A percentile compares a stretch with the other conserved stretches of the same genome.
These are phyloP conservation scores for Abortiporus biennis DNA, from an alignment of 1,284 basidiomycete genomes.

Conservation along the genomic window DNA sequence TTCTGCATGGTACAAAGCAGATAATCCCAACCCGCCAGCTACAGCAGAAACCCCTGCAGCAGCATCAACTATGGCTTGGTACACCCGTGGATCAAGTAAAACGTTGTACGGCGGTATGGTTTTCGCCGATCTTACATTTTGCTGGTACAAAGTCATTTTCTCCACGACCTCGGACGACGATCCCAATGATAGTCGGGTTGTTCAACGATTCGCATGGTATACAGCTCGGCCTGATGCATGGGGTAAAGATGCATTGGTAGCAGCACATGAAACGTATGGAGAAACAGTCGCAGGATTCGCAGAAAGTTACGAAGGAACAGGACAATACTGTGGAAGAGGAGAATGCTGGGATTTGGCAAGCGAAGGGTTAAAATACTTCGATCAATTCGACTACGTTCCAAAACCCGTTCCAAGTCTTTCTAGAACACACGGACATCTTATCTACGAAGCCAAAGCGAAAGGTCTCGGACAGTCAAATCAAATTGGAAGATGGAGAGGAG, in stretches of 20 bases:
- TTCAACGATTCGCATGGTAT: slow-evolving; percentile 32
- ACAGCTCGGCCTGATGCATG: slow-evolving; percentile 32
- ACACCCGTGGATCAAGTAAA: slow-evolving; percentile 25
- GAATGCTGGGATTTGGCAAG: slow-evolving; percentile 57
- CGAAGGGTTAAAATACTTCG: slow-evolving; percentile 42
- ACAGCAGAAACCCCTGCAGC: slow-evolving; percentile 26
- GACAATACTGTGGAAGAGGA: slow-evolving; percentile 41
- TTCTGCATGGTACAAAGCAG: slow-evolving; percentile 35
- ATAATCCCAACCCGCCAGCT: slow-evolving; percentile 29
- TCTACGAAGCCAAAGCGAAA: slow-evolving; percentile 38
- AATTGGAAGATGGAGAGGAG: slow-evolving; percentile 45
- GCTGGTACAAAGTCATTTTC: slow-evolving; percentile 40
- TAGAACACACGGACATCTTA: slow-evolving; percentile 50
- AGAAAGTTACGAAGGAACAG: slow-evolving; percentile 36
- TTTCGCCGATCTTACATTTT: slow-evolving; percentile 44
- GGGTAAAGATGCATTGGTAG: slow-evolving; percentile 27
- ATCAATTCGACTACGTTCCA: slow-evolving; percentile 37
- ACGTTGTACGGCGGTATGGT: slow-evolving; percentile 31
- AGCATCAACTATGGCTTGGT: slow-evolving; percentile 22
- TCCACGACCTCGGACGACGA: slow-evolving; percentile 23
- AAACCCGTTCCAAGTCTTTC: slow-evolving; percentile 41
- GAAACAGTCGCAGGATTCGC: slow-evolving; percentile 43
- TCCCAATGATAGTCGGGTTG: slow-evolving; percentile 26
- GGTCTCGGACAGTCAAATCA: slow-evolving; percentile 22
- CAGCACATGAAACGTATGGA: slow-evolving; percentile 43